Base-by-base conservation (phyloP, 208 protist genomes). In the Leishmania guyanensis region DNA sequence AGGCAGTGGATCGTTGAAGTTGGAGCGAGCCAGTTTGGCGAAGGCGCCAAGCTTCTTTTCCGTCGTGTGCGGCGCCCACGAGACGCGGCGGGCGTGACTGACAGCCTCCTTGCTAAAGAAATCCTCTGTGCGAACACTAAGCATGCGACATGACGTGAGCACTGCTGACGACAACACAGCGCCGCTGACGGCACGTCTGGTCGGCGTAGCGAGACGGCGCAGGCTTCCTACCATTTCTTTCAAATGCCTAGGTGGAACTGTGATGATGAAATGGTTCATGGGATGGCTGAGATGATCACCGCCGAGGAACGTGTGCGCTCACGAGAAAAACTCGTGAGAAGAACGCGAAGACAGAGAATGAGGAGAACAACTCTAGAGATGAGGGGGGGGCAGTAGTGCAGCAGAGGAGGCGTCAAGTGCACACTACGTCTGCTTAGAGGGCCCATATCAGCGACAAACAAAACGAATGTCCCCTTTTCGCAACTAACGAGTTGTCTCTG, bases 71-170 rank as follows among this genome's bases (percentile, higher is more conserved):
- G 95, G 95, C 9, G 95, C 89, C 95, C 95, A 98, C 26, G 89
- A 94, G 46, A 98, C 90, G n/a, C 95, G 92, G n/a, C 95, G 87
- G 43, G 93, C 88, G 80, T 98, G 95, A 74, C 93, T 97, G 33
- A 97, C 82, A 1, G 88, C 95, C 82, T 98, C 95, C 79, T 97
- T 95, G 75, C 91, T 95, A 80, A 98, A 98, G 76, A 96, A 98
- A 65, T 98, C 93, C 76, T 98, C 92, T 29, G 92, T 94, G 46
- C 94, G 92, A 26, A 97, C 94, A 26, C 92, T 90, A 43, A 97
- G 90, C 74, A 29, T 22, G 51, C 87, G 92, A 8, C 53, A 64
- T 0, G 62, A 48, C 26, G 70, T 85, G 72, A 2, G 3, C 26
- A 82, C 5, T 29, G 73, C 73, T 50, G 17, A 46, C 14, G 51